Percentiles rank a stretch among this genome's conserved stretches.
These are phyloP conservation scores for Moesziomyces parantarcticus DNA, from an alignment of 1,284 basidiomycete species.

Conservation along the genomic window DNA sequence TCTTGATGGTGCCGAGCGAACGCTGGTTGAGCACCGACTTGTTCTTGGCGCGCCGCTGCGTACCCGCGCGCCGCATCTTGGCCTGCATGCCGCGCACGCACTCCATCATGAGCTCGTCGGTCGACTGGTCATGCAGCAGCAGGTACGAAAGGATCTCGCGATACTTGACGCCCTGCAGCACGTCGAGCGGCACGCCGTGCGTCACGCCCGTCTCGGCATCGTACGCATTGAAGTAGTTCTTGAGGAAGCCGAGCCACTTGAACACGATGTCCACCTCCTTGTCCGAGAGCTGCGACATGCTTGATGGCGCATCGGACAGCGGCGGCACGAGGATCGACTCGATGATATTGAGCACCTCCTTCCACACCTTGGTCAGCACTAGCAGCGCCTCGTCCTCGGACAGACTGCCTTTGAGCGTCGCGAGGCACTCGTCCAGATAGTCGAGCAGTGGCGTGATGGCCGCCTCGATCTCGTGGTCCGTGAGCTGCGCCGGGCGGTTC, in stretches of 20 bases:
- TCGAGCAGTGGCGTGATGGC: slow-evolving; percentile 93
- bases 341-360: slow-evolving; percentile 88
- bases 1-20: slow-evolving; percentile 94
- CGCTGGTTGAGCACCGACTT: slow-evolving; percentile 74
- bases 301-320: slow-evolving; percentile 85
- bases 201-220: slow-evolving; percentile 80
- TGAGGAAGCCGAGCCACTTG: slow-evolving; percentile 87
- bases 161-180: slow-evolving; percentile 95
- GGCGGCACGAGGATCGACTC: slow-evolving; percentile 92
- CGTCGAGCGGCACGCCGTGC: slow-evolving; percentile 77
- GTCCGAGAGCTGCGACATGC: slow-evolving; percentile 88
- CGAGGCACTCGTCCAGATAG: slow-evolving; percentile 93
- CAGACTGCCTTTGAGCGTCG: slow-evolving; percentile 88
- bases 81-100: slow-evolving; percentile 89
- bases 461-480: slow-evolving; percentile 92
- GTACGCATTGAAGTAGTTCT: slow-evolving; percentile 93
- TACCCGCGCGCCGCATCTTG: slow-evolving; percentile 44
- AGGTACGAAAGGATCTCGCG: slow-evolving; percentile 72
- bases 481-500: slow-evolving; percentile 76
- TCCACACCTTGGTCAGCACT: slow-evolving; percentile 95
- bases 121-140: slow-evolving; percentile 62
- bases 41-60: slow-evolving; percentile 75
- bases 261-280: slow-evolving; percentile 98
- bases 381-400: slow-evolving; percentile 78
- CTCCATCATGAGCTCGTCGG: slow-evolving; percentile 74